Evolutionary conservation across 805 yeast genomes (phyloP).

Genomic region (Candida hungchunana): DNA sequence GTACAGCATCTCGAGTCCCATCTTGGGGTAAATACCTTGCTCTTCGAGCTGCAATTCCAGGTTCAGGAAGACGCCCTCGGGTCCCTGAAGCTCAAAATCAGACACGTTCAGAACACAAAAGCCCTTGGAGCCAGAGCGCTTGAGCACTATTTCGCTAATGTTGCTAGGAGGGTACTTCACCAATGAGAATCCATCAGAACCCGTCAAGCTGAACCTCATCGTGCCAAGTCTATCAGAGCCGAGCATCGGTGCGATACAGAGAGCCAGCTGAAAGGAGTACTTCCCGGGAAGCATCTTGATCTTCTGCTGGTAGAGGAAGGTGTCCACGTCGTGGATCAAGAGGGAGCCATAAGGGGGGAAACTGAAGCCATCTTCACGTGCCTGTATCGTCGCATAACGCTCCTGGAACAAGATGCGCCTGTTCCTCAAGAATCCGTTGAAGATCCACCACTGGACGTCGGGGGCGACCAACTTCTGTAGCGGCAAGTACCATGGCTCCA

Average conservation of each 20-base stretch:
- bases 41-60: slow-evolving; percentile 43
- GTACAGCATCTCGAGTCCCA: slow-evolving; percentile 44
- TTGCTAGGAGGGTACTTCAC: slow-evolving; percentile 48
- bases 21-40: slow-evolving; percentile 48
- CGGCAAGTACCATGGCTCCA: slow-evolving; percentile 34
- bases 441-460: slow-evolving; percentile 41
- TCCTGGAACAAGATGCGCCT: slow-evolving; percentile 48
- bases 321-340: slow-evolving; percentile 1
- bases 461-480: slow-evolving; percentile 30
- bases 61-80: slow-evolving; percentile 35
- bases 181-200: neutral
- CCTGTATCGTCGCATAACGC: slow-evolving; percentile 29
- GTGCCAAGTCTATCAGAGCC: slow-evolving; percentile 46
- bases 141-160: slow-evolving; percentile 52
- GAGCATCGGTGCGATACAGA: slow-evolving; percentile 7
- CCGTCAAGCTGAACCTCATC: slow-evolving; percentile 25
- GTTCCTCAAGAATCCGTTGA: slow-evolving; percentile 47
- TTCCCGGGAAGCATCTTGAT: slow-evolving; percentile 16
- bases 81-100: slow-evolving; percentile 33
- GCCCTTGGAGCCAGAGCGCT: too few species aligned
- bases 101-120: slow-evolving; percentile 48
- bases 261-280: slow-evolving; percentile 20
- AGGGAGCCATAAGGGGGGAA: slow-evolving; percentile 1
- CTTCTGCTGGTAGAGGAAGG: slow-evolving; percentile 10
- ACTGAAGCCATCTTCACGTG: slow-evolving; percentile 1